A percentile compares a stretch with the other conserved stretches of the same genome.
Evolutionary conservation across 2,329 filamentous ascomycete genomes (phyloP).

Genomic region (Claviceps arundinis): DNA sequence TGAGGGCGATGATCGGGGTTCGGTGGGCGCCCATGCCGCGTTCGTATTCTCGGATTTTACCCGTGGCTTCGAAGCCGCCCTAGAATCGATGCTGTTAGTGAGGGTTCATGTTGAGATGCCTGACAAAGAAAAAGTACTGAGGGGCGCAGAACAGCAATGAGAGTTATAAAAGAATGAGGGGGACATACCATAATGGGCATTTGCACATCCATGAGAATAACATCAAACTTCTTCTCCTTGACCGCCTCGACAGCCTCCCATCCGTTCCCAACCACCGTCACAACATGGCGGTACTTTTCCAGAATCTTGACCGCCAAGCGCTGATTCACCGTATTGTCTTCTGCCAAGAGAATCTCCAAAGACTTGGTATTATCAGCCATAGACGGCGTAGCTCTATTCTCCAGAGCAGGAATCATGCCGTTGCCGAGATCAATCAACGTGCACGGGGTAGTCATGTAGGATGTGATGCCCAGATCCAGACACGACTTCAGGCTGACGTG

Average conservation of each 20-base stretch:
- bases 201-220: slow-evolving; percentile 97
- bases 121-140: no score
- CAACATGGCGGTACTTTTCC: slow-evolving; percentile 88
- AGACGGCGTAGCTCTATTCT: slow-evolving; percentile 82
- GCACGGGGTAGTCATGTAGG: slow-evolving; percentile 96
- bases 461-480: slow-evolving; percentile 90
- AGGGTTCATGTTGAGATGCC: neutral
- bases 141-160: neutral
- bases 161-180: neutral
- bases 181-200: slow-evolving; percentile 87
- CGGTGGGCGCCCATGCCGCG: slow-evolving; percentile 64
- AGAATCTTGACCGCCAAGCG: slow-evolving; percentile 91
- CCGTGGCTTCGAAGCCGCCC: slow-evolving; percentile 94
- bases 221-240: slow-evolving; percentile 84
- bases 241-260: slow-evolving; percentile 87
- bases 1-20: slow-evolving; percentile 92
- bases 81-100: slow-evolving; percentile 27
- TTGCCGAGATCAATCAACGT: slow-evolving; percentile 89
- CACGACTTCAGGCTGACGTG: slow-evolving; percentile 89
- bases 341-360: slow-evolving; percentile 86
- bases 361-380: slow-evolving; percentile 89
- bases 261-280: slow-evolving; percentile 90
- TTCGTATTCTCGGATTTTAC: slow-evolving; percentile 93
- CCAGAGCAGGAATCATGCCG: slow-evolving; percentile 87
- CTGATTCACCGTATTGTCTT: slow-evolving; percentile 97